Evolutionary conservation across 176 grass and related monocot species (phyloP).

Genomic region (Tillandsia leiboldiana): DNA sequence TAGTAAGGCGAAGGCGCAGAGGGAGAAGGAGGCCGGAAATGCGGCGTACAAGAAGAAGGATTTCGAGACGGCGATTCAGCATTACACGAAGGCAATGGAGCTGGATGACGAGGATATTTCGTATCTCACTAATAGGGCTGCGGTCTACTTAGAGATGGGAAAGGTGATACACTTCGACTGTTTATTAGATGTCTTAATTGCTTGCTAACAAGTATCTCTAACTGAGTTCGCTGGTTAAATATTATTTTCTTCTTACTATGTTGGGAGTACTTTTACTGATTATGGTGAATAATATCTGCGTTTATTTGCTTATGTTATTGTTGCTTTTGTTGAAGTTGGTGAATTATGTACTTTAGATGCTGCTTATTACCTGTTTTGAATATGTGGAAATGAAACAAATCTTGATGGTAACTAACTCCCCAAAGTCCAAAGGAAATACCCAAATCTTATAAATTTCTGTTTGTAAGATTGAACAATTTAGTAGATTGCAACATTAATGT

Average conservation of each 20-base stretch:
- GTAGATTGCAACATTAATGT: no score
- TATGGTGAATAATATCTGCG: no score
- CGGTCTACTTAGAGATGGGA: constrained; percentile 94
- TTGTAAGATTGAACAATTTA: no score
- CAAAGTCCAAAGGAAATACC: no score
- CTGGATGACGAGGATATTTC: constrained; percentile 83
- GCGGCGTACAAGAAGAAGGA: constrained; percentile 98
- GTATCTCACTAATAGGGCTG: constrained; percentile 79
- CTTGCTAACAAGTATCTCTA: background rate
- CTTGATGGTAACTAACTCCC: no score
- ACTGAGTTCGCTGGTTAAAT: background rate
- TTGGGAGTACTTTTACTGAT: background rate
- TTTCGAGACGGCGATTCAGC: constrained; percentile 78
- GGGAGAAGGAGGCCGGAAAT: constrained; percentile 81
- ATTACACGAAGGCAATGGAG: constrained; percentile 74
- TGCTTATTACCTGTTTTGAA: no score
- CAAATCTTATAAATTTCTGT: no score
- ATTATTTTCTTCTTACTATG: constrained; percentile 9
- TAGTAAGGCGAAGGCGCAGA: constrained; percentile 65
- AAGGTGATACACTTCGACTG: constrained; percentile 32
- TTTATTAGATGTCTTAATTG: background rate
- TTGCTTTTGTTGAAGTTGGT: no score
- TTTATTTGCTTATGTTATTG: no score
- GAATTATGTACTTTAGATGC: no score
- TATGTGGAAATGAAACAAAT: no score